Percentiles rank a stretch among this genome's conserved stretches.
Conservation (phyloP, 176 grass and related monocot species). For the Themeda triandra region DNA sequence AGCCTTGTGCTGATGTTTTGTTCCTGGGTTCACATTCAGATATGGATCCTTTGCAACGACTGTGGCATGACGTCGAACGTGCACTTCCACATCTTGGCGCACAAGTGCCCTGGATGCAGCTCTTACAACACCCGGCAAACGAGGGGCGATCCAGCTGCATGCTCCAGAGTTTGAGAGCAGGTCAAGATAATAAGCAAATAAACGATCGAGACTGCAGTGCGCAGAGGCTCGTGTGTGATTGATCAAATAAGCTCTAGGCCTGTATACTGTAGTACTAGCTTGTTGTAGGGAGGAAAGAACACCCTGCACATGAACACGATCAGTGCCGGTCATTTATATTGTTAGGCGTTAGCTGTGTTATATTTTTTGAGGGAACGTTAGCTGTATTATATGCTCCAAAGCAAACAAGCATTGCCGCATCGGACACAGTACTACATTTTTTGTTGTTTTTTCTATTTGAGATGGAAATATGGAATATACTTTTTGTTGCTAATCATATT, state of each 20-base stretch:
- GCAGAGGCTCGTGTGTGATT: neutral
- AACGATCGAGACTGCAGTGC: neutral
- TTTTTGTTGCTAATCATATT: no score
- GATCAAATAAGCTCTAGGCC: neutral
- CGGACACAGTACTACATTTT: no score
- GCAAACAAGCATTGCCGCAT: no score
- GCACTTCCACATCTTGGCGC: constrained; percentile 64
- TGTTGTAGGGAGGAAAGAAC: neutral
- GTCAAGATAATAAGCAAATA: neutral
- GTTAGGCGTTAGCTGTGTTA: no score
- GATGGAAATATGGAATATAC: no score
- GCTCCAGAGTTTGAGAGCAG: constrained; percentile 25
- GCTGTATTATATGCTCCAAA: no score
- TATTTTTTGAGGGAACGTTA: no score
- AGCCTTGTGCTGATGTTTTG: neutral
- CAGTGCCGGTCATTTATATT: no score
- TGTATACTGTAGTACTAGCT: neutral
- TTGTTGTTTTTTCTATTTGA: no score
- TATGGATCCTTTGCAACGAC: constrained; percentile 87
- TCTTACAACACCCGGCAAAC: constrained; percentile 83
- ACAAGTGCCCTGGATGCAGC: constrained; percentile 69
- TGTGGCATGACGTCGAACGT: constrained; percentile 57
- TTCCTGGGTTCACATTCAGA: constrained; percentile 7
- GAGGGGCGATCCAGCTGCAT: constrained; percentile 30
- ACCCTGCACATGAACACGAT: no score